A percentile compares a stretch with the other conserved stretches of the same genome.
These are phyloP conservation scores for Cucumis sativus DNA, from an alignment of 306 rosid genomes.

Conservation along the genomic window DNA sequence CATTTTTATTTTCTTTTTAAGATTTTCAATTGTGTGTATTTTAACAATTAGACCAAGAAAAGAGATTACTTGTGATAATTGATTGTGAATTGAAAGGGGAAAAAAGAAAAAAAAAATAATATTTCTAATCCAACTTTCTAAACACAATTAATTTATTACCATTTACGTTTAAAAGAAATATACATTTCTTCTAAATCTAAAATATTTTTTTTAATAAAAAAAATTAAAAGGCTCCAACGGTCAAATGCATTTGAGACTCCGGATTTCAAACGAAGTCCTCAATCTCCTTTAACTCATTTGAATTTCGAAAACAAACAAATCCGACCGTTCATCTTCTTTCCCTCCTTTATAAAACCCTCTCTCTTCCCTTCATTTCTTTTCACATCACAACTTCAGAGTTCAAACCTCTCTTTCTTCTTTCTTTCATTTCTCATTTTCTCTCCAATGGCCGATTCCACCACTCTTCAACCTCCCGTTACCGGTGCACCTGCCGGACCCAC, in stretches of 20 bases:
- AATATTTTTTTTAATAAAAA: not conserved
- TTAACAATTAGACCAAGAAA: too few relatives aligned
- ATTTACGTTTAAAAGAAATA: not conserved
- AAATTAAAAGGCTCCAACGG: slow-evolving; percentile 15
- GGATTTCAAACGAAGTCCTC: slow-evolving; percentile 3
- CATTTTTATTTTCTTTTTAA: too few relatives aligned
- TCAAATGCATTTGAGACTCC: slow-evolving; percentile 3
- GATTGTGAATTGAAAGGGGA: too few relatives aligned
- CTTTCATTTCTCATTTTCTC: not conserved
- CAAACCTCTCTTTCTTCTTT: not conserved
- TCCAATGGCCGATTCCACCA: slow-evolving; percentile 46
- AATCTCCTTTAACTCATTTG: slow-evolving; percentile 11
- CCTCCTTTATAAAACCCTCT: slow-evolving; percentile 14
- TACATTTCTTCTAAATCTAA: not conserved
- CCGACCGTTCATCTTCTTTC: slow-evolving; percentile 31
- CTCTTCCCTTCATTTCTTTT: not conserved
- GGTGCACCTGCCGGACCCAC: not conserved
- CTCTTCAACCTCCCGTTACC: slow-evolving; percentile 12
- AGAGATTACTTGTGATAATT: too few relatives aligned
- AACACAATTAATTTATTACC: not conserved
- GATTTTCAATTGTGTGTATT: too few relatives aligned
- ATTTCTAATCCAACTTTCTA: not conserved
- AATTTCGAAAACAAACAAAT: slow-evolving; percentile 38
- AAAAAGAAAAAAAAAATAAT: too few relatives aligned
- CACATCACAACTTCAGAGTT: not conserved